These are phyloP conservation scores for Hyaloscypha bicolor DNA, from an alignment of 495 filamentous ascomycete species.

Conservation along the genomic window DNA sequence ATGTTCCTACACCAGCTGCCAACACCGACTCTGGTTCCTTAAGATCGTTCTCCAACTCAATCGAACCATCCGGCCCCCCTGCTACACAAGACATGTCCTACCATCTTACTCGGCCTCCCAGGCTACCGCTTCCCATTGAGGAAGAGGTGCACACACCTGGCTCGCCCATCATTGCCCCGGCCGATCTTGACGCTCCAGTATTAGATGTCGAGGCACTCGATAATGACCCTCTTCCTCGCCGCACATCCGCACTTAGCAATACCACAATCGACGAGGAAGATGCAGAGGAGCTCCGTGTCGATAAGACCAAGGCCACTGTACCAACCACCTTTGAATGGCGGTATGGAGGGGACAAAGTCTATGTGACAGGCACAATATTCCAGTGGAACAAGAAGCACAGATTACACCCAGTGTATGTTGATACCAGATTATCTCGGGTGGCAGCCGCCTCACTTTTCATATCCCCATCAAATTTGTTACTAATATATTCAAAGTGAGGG, in stretches of 20 bases:
- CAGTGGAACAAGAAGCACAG: constrained; percentile 92
- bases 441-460: neutral
- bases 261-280: constrained; percentile 77
- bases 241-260: constrained; percentile 64
- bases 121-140: constrained; percentile 87
- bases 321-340: constrained; percentile 85
- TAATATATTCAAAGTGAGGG: constrained; percentile 45
- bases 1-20: constrained; percentile 44
- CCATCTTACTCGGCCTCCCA: constrained; percentile 74
- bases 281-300: constrained; percentile 70
- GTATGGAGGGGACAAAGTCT: constrained; percentile 77
- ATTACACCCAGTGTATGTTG: constrained; percentile 77
- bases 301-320: constrained; percentile 65
- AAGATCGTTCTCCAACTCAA: constrained; percentile 32
- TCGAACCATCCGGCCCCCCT: constrained; percentile 40
- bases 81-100: constrained; percentile 54
- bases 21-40: constrained; percentile 30
- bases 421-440: neutral
- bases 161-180: constrained; percentile 76
- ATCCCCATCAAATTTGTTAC: neutral
- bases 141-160: constrained; percentile 84
- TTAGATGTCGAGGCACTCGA: constrained; percentile 51
- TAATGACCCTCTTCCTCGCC: constrained; percentile 51
- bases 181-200: constrained; percentile 57
- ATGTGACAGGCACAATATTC: constrained; percentile 95